Evolutionary conservation across 139 green algal species (phyloP).

Genomic region (Chlorella vulgaris): DNA sequence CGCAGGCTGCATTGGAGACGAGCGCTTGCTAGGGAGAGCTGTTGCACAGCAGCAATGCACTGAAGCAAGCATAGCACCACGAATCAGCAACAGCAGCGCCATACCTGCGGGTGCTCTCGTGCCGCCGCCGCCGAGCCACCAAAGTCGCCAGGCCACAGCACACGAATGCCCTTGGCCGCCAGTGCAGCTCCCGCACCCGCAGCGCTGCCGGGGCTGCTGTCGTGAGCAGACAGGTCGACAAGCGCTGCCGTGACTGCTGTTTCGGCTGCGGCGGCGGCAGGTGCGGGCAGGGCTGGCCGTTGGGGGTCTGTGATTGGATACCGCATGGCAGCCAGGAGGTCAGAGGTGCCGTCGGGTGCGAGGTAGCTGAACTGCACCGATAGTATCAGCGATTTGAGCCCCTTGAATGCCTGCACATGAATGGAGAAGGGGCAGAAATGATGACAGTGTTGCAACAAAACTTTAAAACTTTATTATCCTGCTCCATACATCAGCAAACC

Average conservation of each 20-base stretch:
- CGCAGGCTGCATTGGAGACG: not conserved
- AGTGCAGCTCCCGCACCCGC: conserved; percentile 10
- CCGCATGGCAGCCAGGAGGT: not conserved
- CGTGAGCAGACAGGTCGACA: not conserved
- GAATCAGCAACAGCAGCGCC: not conserved
- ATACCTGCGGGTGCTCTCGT: not conserved
- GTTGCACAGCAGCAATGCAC: not conserved
- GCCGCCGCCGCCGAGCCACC: not conserved
- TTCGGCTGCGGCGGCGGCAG: not conserved
- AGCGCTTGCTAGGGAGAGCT: no score
- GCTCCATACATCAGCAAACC: no score
- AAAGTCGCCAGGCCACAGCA: not conserved
- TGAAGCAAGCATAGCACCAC: not conserved
- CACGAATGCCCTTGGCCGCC: conserved; percentile 1
- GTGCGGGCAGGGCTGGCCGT: conserved; percentile 2
- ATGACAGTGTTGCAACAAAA: no score
- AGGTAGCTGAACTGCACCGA: conserved; percentile 7
- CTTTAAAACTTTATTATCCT: no score
- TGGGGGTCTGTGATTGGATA: conserved; percentile 7
- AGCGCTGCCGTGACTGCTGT: not conserved
- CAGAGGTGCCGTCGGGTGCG: not conserved
- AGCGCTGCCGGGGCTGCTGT: conserved; percentile 10
- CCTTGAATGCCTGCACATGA: conserved; percentile 37
- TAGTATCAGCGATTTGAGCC: conserved; percentile 28
- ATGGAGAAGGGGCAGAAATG: not conserved